Conservation (phyloP, 495 filamentous ascomycete species). For the Bacidia gigantensis region DNA sequence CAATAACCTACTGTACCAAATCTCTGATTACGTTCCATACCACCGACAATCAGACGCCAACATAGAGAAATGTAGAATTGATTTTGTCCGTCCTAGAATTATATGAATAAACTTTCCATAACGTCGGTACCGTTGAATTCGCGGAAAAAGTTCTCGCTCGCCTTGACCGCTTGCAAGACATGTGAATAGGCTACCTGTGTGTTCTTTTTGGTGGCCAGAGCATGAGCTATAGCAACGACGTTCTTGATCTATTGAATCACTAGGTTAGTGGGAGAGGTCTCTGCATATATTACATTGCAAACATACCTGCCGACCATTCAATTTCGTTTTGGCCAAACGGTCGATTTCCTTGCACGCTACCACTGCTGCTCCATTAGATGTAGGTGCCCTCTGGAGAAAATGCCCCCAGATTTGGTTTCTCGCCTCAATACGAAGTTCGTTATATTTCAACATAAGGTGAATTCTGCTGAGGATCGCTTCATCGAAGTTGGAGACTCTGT, state of each 20-base stretch:
- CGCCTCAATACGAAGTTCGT: neutral
- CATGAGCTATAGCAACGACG: slow-evolving; percentile 5
- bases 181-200: slow-evolving; percentile 10
- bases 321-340: slow-evolving; percentile 3
- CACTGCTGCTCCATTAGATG: slow-evolving; percentile 6
- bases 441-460: neutral
- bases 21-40: too few species aligned
- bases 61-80: neutral
- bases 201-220: slow-evolving; percentile 9
- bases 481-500: slow-evolving; percentile 24
- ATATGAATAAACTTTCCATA: slow-evolving; percentile 1
- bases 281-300: slow-evolving; percentile 5
- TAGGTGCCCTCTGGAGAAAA: neutral
- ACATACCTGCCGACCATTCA: slow-evolving; percentile 6
- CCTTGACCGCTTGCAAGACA: slow-evolving; percentile 1
- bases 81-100: neutral
- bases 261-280: slow-evolving; percentile 3
- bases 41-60: slow-evolving; percentile 1
- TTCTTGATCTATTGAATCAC: too few species aligned
- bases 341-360: neutral
- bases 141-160: slow-evolving; percentile 10
- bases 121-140: slow-evolving; percentile 7
- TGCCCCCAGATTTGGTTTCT: slow-evolving; percentile 6
- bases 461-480: too few species aligned
- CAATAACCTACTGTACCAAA: too few species aligned